Evolutionary conservation across 1,284 basidiomycete species (phyloP), one percentile per base, ranked within the genome.

Genomic region (Malassezia furfur): DNA sequence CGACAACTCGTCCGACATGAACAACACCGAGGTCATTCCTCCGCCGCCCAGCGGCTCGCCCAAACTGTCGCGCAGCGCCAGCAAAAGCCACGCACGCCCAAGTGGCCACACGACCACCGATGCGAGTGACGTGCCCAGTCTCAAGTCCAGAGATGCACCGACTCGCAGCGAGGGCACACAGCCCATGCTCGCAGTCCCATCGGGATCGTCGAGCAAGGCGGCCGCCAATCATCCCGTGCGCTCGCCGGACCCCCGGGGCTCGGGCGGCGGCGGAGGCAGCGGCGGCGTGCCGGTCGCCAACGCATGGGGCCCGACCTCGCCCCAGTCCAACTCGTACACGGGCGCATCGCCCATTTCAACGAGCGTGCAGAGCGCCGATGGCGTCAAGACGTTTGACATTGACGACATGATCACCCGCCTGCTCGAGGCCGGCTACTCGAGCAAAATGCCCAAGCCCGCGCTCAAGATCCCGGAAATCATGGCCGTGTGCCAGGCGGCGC

Each of bases 341-440:
- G 47, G 38, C 34, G 31, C 48, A 8, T 57, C 55, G 25, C 55
- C 65, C 2, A 50, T 52, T 3, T 59, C 59, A 47, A 60, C 64
- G 17, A 52, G 50, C 36, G 30, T 64, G 6, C 57, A 59, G 39
- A 51, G 52, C 17, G 48, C 57, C 5, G 60, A 52, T 15, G 64
- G 53, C 36, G 69, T 70, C 36, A 60, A 65, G 43, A 78, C 83
- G 48, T 81, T 96, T 67, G 94, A 99, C 76, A 85, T 98, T 59
- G 94, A 98, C 78, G 93, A 96, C 76, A 96, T 98, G 88, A 98
- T 99, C 71, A 85, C 87, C 72, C 83, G 93, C 47, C 81, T 99
- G 50, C 81, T 99, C 65, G 93, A 98, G 68, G 90, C 96, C 2
- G 94, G 94, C 5, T 99, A 98, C 76, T 88, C 88, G 15, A 91